phyloP scores from a whole-genome alignment of 2,329 filamentous ascomycete genomes.

The Botryotinia convoluta region DNA sequence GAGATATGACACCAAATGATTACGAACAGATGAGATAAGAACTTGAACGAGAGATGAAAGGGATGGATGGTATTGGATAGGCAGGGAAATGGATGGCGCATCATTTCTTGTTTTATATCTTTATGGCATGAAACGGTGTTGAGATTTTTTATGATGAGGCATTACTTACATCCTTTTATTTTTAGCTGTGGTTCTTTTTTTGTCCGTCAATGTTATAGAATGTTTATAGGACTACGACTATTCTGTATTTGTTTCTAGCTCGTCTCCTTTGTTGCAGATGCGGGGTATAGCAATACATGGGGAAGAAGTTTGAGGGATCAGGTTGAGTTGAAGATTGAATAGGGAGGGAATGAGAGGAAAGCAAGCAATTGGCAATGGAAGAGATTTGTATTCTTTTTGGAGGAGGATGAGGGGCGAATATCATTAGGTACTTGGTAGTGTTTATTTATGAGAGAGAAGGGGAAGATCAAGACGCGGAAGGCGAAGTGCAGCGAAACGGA shows the following conservation, averaged over 20 bases:
- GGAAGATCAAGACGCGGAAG: not conserved
- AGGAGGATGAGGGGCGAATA: not conserved
- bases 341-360: not conserved
- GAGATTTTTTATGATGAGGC: not conserved
- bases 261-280: not conserved
- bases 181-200: not conserved
- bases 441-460: no score
- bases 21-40: slow-evolving; percentile 15
- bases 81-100: slow-evolving; percentile 12
- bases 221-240: slow-evolving; percentile 3
- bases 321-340: not conserved
- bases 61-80: not conserved
- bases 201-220: slow-evolving; percentile 5
- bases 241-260: slow-evolving; percentile 11
- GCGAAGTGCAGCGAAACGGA: not conserved
- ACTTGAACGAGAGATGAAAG: not conserved
- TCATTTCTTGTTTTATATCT: slow-evolving; percentile 13
- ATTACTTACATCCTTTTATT: slow-evolving; percentile 9
- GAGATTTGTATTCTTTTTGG: not conserved
- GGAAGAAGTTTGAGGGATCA: not conserved
- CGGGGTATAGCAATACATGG: not conserved
- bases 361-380: not conserved
- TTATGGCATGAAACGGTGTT: slow-evolving; percentile 10
- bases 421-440: not conserved
- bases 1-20: not conserved